Percentiles rank a stretch among this genome's conserved stretches.
phyloP scores from a whole-genome alignment of 2,329 filamentous ascomycete species.

The Hyphodiscus sp. region DNA sequence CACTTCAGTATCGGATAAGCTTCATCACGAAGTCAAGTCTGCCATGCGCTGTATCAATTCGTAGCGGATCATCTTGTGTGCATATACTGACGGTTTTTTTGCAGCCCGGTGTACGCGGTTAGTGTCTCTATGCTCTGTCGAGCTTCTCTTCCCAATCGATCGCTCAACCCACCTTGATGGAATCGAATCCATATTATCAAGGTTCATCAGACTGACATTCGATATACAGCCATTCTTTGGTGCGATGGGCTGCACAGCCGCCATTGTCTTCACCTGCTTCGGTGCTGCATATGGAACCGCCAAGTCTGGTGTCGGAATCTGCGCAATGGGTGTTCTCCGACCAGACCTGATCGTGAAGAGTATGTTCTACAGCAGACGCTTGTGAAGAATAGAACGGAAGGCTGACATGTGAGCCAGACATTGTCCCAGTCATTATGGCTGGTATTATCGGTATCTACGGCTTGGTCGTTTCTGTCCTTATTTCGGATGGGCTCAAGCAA shows the following conservation, averaged over 20 bases:
- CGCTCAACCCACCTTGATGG: background rate
- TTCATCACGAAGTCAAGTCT: constrained; percentile 5
- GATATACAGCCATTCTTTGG: constrained; percentile 73
- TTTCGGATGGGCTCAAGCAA: constrained; percentile 73
- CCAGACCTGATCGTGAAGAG: constrained; percentile 99
- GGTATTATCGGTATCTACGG: constrained; percentile 99
- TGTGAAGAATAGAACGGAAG: background rate
- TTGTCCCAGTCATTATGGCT: constrained; percentile 99
- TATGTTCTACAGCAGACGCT: constrained; percentile 43
- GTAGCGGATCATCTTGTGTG: constrained; percentile 2
- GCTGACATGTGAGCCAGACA: constrained; percentile 54
- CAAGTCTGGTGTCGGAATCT: constrained; percentile 98
- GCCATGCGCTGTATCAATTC: constrained; percentile 1
- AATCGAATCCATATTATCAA: constrained; percentile 5
- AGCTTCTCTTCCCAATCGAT: constrained; percentile 15
- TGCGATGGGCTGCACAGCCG: constrained; percentile 91
- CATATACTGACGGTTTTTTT: constrained; percentile 38
- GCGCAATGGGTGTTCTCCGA: constrained; percentile 94
- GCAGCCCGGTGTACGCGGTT: constrained; percentile 97
- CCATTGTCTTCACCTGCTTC: constrained; percentile 94
- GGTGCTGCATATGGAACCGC: constrained; percentile 97
- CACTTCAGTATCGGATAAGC: constrained; percentile 13
- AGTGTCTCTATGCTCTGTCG: constrained; percentile 43
- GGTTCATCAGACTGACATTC: constrained; percentile 25
- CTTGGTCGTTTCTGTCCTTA: constrained; percentile 80